Evolutionary conservation across 257 asterid species (phyloP).

Genomic region (Solanum infundibuliforme): DNA sequence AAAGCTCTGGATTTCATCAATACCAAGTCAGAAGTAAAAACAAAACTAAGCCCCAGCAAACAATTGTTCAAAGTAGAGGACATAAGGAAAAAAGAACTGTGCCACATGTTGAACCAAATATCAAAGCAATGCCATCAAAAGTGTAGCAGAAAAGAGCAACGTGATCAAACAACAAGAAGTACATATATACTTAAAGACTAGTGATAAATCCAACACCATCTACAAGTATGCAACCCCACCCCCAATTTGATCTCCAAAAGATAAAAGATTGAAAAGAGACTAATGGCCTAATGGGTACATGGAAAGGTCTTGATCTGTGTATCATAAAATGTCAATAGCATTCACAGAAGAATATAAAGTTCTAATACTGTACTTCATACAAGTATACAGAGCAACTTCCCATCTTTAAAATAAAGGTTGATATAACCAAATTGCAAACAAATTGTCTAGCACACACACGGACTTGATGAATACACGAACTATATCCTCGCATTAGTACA

Average conservation of each 20-base stretch:
- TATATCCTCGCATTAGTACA: neutral
- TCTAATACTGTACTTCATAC: neutral
- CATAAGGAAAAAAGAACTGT: neutral
- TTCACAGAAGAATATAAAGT: neutral
- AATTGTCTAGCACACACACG: neutral
- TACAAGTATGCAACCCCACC: no score
- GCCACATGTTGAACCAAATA: neutral
- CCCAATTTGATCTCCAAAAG: neutral
- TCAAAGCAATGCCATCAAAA: neutral
- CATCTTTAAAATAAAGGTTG: neutral
- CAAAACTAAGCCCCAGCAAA: neutral
- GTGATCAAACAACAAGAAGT: neutral
- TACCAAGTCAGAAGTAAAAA: slow-evolving; percentile 11
- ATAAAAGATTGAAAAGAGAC: neutral
- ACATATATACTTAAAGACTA: no score
- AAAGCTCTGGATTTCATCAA: slow-evolving; percentile 43
- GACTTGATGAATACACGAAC: neutral
- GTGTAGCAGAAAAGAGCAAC: neutral
- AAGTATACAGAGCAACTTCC: neutral
- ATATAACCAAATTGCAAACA: neutral
- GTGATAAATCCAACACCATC: no score
- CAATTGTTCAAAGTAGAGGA: neutral
- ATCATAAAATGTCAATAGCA: neutral
- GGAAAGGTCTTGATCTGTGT: neutral
- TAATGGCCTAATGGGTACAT: neutral